Evolutionary conservation across 208 protist genomes (phyloP), one percentile per base, ranked within the genome.

Genomic region (Crithidia thermophila): DNA sequence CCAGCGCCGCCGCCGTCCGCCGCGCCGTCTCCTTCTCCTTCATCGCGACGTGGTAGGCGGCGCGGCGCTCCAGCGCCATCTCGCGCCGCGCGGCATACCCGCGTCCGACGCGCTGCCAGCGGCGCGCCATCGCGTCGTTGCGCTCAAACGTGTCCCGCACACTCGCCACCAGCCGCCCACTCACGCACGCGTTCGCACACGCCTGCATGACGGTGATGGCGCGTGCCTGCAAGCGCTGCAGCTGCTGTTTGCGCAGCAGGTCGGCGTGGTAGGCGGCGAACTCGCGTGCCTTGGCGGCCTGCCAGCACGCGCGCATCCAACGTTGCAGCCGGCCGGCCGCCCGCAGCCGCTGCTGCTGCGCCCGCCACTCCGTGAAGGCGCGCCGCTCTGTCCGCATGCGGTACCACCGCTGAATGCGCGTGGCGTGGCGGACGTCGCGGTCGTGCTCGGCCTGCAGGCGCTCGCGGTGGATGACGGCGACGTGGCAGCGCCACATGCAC

Each of bases 401-500:
- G 65, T 91, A 92, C 84, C 84, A 93, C 9, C 81, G 59, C 65
- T 91, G 80, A 37, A 96, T 81, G 23, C 67, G 62, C 25, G 53
- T 76, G 21, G 77, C 85, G 20, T 71, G 79, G 58, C 85, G 72
- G 49, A 80, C 47, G 31, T 64, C 62, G 21, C 82, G 64, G 40
- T 77, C 72, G 27, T 72, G 64, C 57, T 93, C 87, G 23, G 87
- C 87, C 55, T 77, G 75, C 23, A 93, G 66, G n/a, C 86, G 87
- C 62, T 76, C 85, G 20, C 70, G 66, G 16, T 53, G 77, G 50
- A 90, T 85, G 18, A 65, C 51, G 7, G 90, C 87, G 21, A 89
- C 77, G 72, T 84, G 79, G 42, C 63, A 68, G 52, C 90, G 90
- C 87, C 87, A 94, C 61, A 88, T 55, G 47, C 81, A 81, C 73